phyloP scores from a whole-genome alignment of 73 alveolate genomes.

The Uronychia setigera region DNA sequence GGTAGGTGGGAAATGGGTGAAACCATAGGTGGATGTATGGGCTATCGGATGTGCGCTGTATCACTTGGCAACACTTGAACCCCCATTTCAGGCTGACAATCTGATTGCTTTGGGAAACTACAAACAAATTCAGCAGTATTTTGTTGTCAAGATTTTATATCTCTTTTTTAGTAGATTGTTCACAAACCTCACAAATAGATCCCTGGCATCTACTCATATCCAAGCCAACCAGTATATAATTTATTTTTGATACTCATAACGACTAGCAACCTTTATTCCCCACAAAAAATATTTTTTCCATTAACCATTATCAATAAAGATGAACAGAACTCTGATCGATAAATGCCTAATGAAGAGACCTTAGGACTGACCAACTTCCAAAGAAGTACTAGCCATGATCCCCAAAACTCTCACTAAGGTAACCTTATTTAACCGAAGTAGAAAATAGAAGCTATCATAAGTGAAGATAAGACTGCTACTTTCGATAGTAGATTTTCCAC shows the following conservation, averaged over 20 bases:
- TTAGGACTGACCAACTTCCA: slow-evolving; percentile 39
- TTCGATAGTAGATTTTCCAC: not conserved
- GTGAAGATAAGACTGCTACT: not conserved
- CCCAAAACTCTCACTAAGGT: slow-evolving; percentile 2
- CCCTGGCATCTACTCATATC: not conserved
- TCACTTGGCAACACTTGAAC: slow-evolving; percentile 88
- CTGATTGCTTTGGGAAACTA: slow-evolving; percentile 89
- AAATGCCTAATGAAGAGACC: slow-evolving; percentile 30
- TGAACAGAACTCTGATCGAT: too few relatives aligned
- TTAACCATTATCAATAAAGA: too few relatives aligned
- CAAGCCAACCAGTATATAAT: too few relatives aligned
- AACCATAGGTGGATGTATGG: slow-evolving; percentile 87
- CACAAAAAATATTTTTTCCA: too few relatives aligned
- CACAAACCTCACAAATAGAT: slow-evolving; percentile 78
- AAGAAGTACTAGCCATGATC: slow-evolving; percentile 31
- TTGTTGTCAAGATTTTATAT: too few relatives aligned
- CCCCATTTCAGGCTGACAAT: slow-evolving; percentile 96
- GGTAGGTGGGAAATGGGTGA: slow-evolving; percentile 17
- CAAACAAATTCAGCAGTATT: too few relatives aligned
- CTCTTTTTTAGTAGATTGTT: too few relatives aligned
- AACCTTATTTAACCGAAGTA: not conserved
- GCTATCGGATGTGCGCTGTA: slow-evolving; percentile 95
- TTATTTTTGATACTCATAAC: too few relatives aligned
- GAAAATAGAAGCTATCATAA: not conserved
- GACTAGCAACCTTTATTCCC: not conserved